These are phyloP conservation scores for Neocatenulostroma microsporum DNA, from an alignment of 2,329 filamentous ascomycete species.

Conservation along the genomic window DNA sequence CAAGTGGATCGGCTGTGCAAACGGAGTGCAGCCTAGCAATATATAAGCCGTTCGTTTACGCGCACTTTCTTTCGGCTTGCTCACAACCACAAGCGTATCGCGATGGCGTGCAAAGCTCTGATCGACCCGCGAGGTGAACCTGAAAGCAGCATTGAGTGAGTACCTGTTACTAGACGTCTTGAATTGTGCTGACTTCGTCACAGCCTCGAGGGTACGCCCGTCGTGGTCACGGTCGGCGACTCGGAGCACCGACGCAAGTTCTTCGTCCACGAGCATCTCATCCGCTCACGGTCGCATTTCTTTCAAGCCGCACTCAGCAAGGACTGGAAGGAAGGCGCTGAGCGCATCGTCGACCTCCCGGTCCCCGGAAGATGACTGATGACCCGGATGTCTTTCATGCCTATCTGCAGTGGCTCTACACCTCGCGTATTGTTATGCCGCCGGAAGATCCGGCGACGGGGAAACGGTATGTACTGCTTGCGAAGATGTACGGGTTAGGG, in stretches of 20 bases:
- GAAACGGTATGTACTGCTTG: background rate
- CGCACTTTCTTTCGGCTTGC: too few relatives aligned
- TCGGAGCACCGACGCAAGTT: background rate
- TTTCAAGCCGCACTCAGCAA: background rate
- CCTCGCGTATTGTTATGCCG: too few relatives aligned
- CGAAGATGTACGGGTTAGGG: background rate
- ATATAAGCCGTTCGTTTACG: too few relatives aligned
- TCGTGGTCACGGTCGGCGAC: background rate
- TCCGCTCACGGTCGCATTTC: background rate
- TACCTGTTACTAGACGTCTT: background rate
- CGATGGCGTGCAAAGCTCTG: too few relatives aligned
- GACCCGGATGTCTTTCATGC: background rate
- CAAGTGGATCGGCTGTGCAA: too few relatives aligned
- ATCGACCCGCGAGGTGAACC: too few relatives aligned
- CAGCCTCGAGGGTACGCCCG: background rate
- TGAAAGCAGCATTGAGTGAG: too few relatives aligned
- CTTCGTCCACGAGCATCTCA: background rate
- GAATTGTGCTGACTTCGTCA: background rate
- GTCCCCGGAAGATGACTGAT: too few relatives aligned
- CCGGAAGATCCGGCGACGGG: too few relatives aligned
- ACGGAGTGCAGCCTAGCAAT: too few relatives aligned
- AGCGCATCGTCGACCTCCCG: background rate
- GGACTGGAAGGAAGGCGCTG: background rate
- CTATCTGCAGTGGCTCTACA: background rate
- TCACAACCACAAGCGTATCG: too few relatives aligned